Evolutionary conservation across 2,329 filamentous ascomycete genomes (phyloP).

Genomic region (Colletotrichum tropicicola): DNA sequence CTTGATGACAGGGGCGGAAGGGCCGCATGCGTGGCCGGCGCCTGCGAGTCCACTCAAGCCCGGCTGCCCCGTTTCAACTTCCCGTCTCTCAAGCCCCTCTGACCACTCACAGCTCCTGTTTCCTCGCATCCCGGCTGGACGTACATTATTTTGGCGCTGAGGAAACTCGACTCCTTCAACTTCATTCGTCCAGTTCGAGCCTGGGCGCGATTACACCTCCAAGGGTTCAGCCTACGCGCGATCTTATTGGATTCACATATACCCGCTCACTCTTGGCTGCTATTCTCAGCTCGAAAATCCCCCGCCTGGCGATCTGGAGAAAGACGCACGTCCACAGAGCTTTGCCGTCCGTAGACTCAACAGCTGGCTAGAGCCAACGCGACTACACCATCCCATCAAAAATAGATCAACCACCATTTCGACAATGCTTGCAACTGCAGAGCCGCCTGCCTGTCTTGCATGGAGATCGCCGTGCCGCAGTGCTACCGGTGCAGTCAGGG

Average conservation of each 20-base stretch:
- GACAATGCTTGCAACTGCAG: background rate
- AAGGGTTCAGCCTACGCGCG: background rate
- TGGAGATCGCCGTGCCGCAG: background rate
- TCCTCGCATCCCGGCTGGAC: background rate
- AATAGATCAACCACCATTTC: background rate
- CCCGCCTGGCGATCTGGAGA: constrained; percentile 18
- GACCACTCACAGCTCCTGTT: background rate
- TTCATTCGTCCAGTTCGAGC: background rate
- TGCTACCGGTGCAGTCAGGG: background rate
- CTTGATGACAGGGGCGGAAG: background rate
- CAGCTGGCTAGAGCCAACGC: background rate
- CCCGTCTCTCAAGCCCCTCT: background rate
- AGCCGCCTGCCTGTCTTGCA: constrained; percentile 26
- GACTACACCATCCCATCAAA: constrained; percentile 7
- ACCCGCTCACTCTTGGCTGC: constrained; percentile 11
- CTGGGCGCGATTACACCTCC: background rate
- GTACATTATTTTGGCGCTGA: constrained; percentile 25
- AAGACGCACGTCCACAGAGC: background rate
- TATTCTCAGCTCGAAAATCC: constrained; percentile 12
- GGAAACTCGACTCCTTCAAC: background rate
- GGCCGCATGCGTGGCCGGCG: constrained; percentile 25
- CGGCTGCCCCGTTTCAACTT: background rate
- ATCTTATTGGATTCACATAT: constrained; percentile 15
- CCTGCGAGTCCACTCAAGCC: constrained; percentile 27
- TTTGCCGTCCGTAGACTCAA: background rate